Base-by-base conservation (phyloP, 129 eudicot genomes). In the Artemisia argyi region DNA sequence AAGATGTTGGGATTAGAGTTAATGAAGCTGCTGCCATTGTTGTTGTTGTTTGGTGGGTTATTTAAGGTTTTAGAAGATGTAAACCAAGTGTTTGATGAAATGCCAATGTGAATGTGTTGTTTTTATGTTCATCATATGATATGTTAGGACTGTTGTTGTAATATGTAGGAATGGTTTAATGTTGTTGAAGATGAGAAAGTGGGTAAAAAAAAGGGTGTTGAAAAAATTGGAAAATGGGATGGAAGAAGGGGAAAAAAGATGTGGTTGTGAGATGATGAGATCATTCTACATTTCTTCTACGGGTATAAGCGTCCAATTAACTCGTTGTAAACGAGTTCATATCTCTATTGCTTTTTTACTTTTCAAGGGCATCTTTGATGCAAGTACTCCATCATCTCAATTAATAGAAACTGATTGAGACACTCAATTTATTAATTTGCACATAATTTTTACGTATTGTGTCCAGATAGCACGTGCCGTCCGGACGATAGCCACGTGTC, bases 21-120 rank as follows among this genome's bases (percentile, higher is more conserved):
- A 83, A 72, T 59, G 85, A 68, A 30, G 79, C 55, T 48, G 82
- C 30, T 7, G 89, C 84, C 74, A 87, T 80, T 55, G 81, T 73
- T 71, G 81, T 73, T 71, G 73, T 20, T 72, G 35, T 11, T 62
- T 47, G 3, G 30, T 28, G 30, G 30, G 0, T 30, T 30, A 15
- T 24, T 42, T 10, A 13, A 8, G 11, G 11, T 58, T 63, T 51
- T 71, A 79, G 71, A 69, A 65, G 76, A 58, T 20, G 74, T 61
- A 74, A 17, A 61, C 12, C 18, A 66, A 55, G 82, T 76, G 78
- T 78, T 76, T 46, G 75, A 50, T 60, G 32, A 72, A 66, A 55
- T 71, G 69, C 65, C 65, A 54, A 78, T 54, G 66, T 30, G 15
- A 54, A 78, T 54, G 66, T 30, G 15, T 61, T 60, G 15, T 7